Evolutionary conservation across 192 early-diverging fungal genomes (phyloP), one percentile per base, ranked within the genome.

Genomic region (Rhizophlyctis rosea): DNA sequence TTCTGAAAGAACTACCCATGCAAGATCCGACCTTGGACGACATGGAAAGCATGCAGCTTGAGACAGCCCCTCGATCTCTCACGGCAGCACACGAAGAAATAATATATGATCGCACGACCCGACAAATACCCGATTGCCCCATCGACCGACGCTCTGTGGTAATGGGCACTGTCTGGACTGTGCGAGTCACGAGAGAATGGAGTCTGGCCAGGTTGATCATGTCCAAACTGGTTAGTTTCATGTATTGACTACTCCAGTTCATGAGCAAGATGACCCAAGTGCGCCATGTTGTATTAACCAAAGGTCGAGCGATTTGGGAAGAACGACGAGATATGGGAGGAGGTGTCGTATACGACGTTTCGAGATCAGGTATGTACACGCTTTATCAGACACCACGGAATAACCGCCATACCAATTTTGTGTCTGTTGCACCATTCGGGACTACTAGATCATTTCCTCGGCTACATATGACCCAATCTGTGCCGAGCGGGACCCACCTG

Each of bases 161-260:
- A 0, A 93, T 94, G 90, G 93, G 92, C 23, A 93, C 91, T 3
- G 89, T 90, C 1, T 94, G 92, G 92, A 84, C 88, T 0, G 93
- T 96, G 65, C 81, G 78, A 44, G 84, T 86, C 1, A 85, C 86
- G 28, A 61, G 64, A 18, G 73, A 76, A 18, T 74, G 83, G 62
- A 44, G 72, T 1, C 88, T 93, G 63, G 77, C 83, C 3, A 77
- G 83, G 11, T 74, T 92, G 21, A 90, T 87, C 50, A 84, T 84
- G 52, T 92, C 91, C 0, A 62, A 63, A 35, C 27, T 67, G 3
- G 59, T 72, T 36, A n/a, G 36, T 47, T 51, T 47, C 34, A 31
- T n/a, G n/a, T n/a, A n/a, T n/a, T n/a, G 29, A 61, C 47, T 16
- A 18, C 9, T 18, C 18, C 9, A 44, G 7, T 7, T 7, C 18